Percentiles rank a stretch among this genome's conserved stretches.
Conservation (phyloP, 208 protist genomes). For the Crithidia thermophila region DNA sequence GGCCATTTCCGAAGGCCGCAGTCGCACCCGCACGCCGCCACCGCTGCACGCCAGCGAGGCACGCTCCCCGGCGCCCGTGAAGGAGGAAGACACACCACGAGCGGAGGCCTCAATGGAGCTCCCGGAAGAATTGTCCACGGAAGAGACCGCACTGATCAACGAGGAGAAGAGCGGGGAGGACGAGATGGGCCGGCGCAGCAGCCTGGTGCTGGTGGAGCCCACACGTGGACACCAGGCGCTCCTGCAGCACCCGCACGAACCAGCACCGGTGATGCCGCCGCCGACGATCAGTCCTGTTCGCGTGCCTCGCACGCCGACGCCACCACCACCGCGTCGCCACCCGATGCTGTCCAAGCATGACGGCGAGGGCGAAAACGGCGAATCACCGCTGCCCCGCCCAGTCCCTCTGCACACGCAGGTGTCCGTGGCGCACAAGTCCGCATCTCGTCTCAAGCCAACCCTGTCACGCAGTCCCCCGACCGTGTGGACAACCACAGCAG, state of each 20-base stretch:
- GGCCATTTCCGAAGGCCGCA: conserved; percentile 45
- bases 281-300: conserved; percentile 22
- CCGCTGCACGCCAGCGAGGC: conserved; percentile 12
- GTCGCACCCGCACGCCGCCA: conserved; percentile 20
- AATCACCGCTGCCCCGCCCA: conserved; percentile 61
- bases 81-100: not conserved
- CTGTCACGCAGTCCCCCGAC: not conserved
- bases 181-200: conserved; percentile 27
- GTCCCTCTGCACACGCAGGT: conserved; percentile 71
- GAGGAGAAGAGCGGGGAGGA: not conserved
- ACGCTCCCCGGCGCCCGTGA: not conserved
- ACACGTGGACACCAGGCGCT: conserved; percentile 7
- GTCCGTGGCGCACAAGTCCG: not conserved
- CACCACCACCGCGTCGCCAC: too few species aligned
- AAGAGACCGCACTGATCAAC: conserved; percentile 1
- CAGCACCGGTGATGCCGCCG: conserved; percentile 17
- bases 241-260: conserved; percentile 45
- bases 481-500: not conserved
- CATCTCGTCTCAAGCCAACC: not conserved
- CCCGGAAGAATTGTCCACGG: not conserved
- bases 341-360: too few species aligned
- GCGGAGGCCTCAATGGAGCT: not conserved
- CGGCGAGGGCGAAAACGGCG: not conserved
- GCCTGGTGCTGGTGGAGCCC: conserved; percentile 36
- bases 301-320: conserved; percentile 34